A percentile compares a stretch with the other conserved stretches of the same genome.
These are phyloP conservation scores for Arthrobotrys sinensis DNA, from an alignment of 2,329 filamentous ascomycete genomes.

Conservation along the genomic window DNA sequence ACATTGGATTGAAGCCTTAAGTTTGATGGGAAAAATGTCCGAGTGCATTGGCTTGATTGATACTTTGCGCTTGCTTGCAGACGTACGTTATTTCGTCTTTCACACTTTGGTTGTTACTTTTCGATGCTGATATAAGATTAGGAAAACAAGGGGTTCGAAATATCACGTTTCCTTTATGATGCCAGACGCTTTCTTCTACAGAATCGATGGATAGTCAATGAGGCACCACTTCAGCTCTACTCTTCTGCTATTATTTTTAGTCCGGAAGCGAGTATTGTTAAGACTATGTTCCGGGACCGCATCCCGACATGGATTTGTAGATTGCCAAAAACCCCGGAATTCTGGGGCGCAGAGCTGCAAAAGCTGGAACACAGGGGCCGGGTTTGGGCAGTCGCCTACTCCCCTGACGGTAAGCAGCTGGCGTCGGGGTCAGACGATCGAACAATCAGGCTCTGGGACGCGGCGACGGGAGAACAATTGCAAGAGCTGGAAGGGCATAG, in stretches of 20 bases:
- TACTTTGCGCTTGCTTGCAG: neutral
- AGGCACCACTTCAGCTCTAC: constrained; percentile 36
- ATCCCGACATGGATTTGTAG: neutral
- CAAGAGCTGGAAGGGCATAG: neutral
- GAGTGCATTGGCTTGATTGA: neutral
- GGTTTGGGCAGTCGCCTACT: too few relatives aligned
- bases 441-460: too few relatives aligned
- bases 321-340: neutral
- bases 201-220: constrained; percentile 3
- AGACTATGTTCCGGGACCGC: neutral
- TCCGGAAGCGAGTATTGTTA: constrained; percentile 26
- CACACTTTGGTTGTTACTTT: neutral
- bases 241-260: constrained; percentile 29
- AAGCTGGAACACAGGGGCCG: too few relatives aligned
- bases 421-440: constrained; percentile 15
- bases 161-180: constrained; percentile 8
- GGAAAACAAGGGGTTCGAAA: constrained; percentile 2
- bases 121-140: constrained; percentile 64
- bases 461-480: constrained; percentile 28
- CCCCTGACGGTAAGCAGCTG: constrained; percentile 18
- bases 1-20: constrained; percentile 12
- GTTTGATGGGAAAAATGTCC: neutral
- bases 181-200: neutral
- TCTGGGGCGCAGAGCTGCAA: too few relatives aligned
- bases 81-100: neutral